A percentile compares a stretch with the other conserved stretches of the same genome.
Conservation (phyloP, 169 alveolate species). For the Plasmodium gallinaceum region DNA sequence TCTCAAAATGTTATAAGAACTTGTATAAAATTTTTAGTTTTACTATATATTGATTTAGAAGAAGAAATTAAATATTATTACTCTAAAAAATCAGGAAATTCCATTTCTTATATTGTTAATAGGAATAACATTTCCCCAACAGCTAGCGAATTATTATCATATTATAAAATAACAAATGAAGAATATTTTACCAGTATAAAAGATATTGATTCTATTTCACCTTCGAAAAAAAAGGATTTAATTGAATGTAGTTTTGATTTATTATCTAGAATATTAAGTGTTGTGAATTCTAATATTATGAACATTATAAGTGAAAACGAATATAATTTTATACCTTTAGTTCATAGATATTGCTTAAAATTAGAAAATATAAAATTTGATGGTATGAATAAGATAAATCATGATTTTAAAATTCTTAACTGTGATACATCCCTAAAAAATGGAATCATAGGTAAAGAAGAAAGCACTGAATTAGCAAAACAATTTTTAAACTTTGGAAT, state of each 20-base stretch:
- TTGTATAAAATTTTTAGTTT: conserved; percentile 63
- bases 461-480: conserved; percentile 49
- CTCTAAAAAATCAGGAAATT: conserved; percentile 27
- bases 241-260: conserved; percentile 77
- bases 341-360: conserved; percentile 70
- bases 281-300: conserved; percentile 63
- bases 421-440: conserved; percentile 9
- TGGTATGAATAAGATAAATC: conserved; percentile 28
- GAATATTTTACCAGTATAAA: conserved; percentile 57
- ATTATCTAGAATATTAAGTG: conserved; percentile 73
- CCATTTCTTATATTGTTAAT: conserved; percentile 49
- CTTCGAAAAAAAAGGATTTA: conserved; percentile 68
- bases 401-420: neutral
- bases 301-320: conserved; percentile 57
- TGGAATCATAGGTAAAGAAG: conserved; percentile 24
- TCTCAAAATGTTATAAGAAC: conserved; percentile 75
- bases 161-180: conserved; percentile 59
- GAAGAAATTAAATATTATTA: conserved; percentile 74
- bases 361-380: conserved; percentile 50
- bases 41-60: conserved; percentile 75
- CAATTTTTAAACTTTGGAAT: conserved; percentile 70
- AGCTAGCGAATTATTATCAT: conserved; percentile 66
- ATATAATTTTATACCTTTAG: conserved; percentile 69
- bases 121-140: conserved; percentile 63
- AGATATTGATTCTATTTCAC: conserved; percentile 66